phyloP scores from a whole-genome alignment of 1,284 basidiomycete genomes.

The Fomitopsis betulina region DNA sequence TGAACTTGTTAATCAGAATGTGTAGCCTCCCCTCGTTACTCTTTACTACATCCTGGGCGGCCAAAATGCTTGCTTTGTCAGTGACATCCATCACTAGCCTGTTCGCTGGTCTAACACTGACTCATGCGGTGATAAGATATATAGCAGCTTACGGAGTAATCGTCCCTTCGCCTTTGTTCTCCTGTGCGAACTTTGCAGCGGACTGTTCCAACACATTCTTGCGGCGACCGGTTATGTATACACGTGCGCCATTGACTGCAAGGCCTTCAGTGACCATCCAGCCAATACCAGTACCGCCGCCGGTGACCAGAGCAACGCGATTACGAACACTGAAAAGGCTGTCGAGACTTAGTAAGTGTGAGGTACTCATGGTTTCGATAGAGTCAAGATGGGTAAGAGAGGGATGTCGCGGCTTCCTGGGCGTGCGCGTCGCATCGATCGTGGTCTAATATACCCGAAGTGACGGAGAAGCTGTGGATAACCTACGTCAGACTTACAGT shows the following conservation, averaged over 20 bases:
- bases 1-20: constrained; percentile 70
- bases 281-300: constrained; percentile 79
- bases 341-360: constrained; percentile 22
- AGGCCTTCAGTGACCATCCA: constrained; percentile 73
- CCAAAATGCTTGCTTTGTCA: constrained; percentile 59
- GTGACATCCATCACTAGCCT: constrained; percentile 72
- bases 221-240: constrained; percentile 75
- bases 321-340: constrained; percentile 54
- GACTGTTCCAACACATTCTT: constrained; percentile 57
- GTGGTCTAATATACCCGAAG: too few relatives aligned
- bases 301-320: constrained; percentile 70
- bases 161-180: constrained; percentile 37
- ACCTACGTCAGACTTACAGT: too few relatives aligned
- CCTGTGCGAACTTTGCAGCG: constrained; percentile 41
- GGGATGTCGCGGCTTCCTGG: too few relatives aligned
- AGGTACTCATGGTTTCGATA: neutral
- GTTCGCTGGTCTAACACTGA: constrained; percentile 10
- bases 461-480: too few relatives aligned
- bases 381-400: too few relatives aligned
- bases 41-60: constrained; percentile 47
- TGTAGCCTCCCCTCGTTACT: constrained; percentile 67
- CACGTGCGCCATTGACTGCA: constrained; percentile 74
- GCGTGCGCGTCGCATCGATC: too few relatives aligned
- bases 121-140: constrained; percentile 15
- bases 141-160: constrained; percentile 49